Evolutionary conservation across 2,329 filamentous ascomycete species (phyloP).

Genomic region (Fusarium marasasianum): DNA sequence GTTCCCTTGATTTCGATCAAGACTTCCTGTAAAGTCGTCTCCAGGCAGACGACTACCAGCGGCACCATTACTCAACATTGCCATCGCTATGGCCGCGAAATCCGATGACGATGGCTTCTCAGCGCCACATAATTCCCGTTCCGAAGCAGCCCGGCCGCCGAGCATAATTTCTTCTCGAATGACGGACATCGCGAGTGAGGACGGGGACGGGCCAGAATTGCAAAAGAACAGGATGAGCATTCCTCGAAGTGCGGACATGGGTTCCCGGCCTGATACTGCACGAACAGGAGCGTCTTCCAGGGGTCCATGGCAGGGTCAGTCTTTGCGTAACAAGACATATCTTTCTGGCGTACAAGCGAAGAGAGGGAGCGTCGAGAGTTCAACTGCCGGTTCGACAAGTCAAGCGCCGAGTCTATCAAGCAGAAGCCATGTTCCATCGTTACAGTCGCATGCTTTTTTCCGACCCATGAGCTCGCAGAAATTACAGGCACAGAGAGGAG

Average conservation of each 20-base stretch:
- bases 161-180: constrained; percentile 78
- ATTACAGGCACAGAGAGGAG: constrained; percentile 85
- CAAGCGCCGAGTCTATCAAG: constrained; percentile 69
- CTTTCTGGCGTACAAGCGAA: constrained; percentile 56
- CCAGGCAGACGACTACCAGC: constrained; percentile 20
- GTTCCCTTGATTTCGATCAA: constrained; percentile 5
- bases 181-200: constrained; percentile 70
- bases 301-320: constrained; percentile 62
- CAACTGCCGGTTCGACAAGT: constrained; percentile 63
- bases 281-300: constrained; percentile 56
- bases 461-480: constrained; percentile 96
- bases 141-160: constrained; percentile 60
- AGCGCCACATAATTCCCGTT: constrained; percentile 52
- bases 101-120: constrained; percentile 53
- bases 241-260: constrained; percentile 53
- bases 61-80: constrained; percentile 23
- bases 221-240: constrained; percentile 43
- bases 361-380: constrained; percentile 53
- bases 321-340: constrained; percentile 62
- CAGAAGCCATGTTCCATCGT: constrained; percentile 86
- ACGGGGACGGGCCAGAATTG: constrained; percentile 57
- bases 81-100: constrained; percentile 47
- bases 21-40: constrained; percentile 24
- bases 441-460: constrained; percentile 92
- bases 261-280: constrained; percentile 65